Evolutionary conservation across 106 monocot species (phyloP).

Genomic region (Allium cepa): DNA sequence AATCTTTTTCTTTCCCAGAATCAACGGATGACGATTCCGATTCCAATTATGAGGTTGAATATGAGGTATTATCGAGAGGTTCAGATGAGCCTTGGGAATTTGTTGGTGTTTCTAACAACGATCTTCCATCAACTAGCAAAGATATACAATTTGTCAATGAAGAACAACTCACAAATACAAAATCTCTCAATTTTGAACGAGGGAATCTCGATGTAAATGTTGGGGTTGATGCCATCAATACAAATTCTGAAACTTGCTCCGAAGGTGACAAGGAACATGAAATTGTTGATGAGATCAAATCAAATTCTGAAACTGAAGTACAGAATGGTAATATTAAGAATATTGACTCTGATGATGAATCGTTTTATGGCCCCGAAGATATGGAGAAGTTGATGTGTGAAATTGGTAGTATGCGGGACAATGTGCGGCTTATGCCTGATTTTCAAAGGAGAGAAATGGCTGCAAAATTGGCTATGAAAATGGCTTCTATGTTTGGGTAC

Average conservation of each 20-base stretch:
- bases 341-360: slow-evolving; percentile 17
- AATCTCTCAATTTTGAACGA: not conserved
- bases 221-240: not conserved
- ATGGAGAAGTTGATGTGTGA: slow-evolving; percentile 79
- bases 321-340: not conserved
- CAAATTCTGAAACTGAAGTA: slow-evolving; percentile 9
- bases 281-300: not conserved
- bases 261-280: slow-evolving; percentile 2
- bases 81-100: slow-evolving; percentile 50
- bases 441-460: slow-evolving; percentile 91
- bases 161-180: slow-evolving; percentile 2
- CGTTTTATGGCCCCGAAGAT: slow-evolving; percentile 44
- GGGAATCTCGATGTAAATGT: slow-evolving; percentile 2
- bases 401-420: slow-evolving; percentile 70
- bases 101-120: slow-evolving; percentile 15
- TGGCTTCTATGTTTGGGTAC: slow-evolving; percentile 88
- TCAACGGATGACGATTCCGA: slow-evolving; percentile 78
- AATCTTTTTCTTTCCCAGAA: slow-evolving; percentile 23
- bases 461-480: slow-evolving; percentile 82
- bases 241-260: not conserved
- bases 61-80: slow-evolving; percentile 74
- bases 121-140: not conserved
- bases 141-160: slow-evolving; percentile 5
- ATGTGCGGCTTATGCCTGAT: slow-evolving; percentile 91
- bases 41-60: slow-evolving; percentile 75